Evolutionary conservation across 2,329 filamentous ascomycete species (phyloP).

Genomic region (Ophiostoma triangulosporum): DNA sequence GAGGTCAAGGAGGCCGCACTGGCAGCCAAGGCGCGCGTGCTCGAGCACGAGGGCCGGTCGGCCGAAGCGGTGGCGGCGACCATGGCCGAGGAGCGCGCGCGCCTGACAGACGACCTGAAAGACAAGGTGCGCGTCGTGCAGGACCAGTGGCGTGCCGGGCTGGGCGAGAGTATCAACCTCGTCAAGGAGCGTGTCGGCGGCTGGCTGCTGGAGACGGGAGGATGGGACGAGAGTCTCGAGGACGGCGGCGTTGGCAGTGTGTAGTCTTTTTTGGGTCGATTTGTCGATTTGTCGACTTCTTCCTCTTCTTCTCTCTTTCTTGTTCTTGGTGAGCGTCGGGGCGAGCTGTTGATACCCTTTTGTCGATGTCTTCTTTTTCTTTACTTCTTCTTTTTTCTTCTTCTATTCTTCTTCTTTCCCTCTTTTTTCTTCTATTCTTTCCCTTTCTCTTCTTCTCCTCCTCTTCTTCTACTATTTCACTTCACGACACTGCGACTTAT

Average conservation of each 20-base stretch:
- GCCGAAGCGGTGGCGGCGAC: slow-evolving; percentile 28
- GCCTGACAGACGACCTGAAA: slow-evolving; percentile 74
- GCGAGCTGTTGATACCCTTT: not conserved
- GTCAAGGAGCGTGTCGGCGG: slow-evolving; percentile 63
- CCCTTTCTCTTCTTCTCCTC: not conserved
- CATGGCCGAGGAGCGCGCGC: slow-evolving; percentile 50
- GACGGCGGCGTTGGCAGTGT: slow-evolving; percentile 38
- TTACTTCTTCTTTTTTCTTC: not conserved
- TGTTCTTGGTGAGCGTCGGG: not conserved
- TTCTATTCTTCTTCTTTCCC: not conserved
- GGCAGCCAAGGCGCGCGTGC: slow-evolving; percentile 42
- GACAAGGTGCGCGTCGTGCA: slow-evolving; percentile 87
- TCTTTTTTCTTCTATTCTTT: not conserved
- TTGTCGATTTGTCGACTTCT: not conserved
- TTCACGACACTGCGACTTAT: not conserved
- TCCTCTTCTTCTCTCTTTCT: not conserved
- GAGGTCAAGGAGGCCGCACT: slow-evolving; percentile 75
- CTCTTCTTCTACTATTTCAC: not conserved
- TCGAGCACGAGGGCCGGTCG: slow-evolving; percentile 21
- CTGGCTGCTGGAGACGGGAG: slow-evolving; percentile 64
- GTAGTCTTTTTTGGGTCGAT: slow-evolving; percentile 15
- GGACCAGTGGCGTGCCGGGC: slow-evolving; percentile 75
- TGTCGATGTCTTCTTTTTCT: not conserved
- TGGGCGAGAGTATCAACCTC: slow-evolving; percentile 62
- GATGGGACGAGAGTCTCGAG: slow-evolving; percentile 71